These are phyloP conservation scores for Phytophthora meadii DNA, from an alignment of 352 stramenopile genomes.

Conservation along the genomic window DNA sequence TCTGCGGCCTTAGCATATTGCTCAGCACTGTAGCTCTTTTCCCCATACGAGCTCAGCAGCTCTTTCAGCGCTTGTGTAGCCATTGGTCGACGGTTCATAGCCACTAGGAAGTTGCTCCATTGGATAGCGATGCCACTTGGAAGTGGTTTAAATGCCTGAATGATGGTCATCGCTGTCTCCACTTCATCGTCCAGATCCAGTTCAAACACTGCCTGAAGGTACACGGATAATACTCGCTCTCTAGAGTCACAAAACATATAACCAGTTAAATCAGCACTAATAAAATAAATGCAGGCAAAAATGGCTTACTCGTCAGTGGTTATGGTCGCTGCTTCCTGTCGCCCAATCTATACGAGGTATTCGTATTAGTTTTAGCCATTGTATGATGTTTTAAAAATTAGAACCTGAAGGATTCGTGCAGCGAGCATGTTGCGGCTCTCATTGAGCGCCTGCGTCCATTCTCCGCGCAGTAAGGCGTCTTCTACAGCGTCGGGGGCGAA, in stretches of 20 bases:
- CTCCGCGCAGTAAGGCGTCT: slow-evolving; percentile 63
- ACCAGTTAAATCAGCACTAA: background rate
- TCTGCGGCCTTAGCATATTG: slow-evolving; percentile 45
- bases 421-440: slow-evolving; percentile 56
- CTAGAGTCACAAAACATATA: slow-evolving; percentile 27
- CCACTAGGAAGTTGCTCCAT: slow-evolving; percentile 73
- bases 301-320: slow-evolving; percentile 31
- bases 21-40: slow-evolving; percentile 1
- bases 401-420: slow-evolving; percentile 40
- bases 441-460: slow-evolving; percentile 60
- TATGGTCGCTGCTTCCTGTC: slow-evolving; percentile 23
- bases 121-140: slow-evolving; percentile 48
- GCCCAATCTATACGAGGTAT: slow-evolving; percentile 11
- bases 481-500: slow-evolving; percentile 39
- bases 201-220: slow-evolving; percentile 74
- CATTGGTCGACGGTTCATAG: slow-evolving; percentile 52
- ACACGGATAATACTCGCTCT: slow-evolving; percentile 67
- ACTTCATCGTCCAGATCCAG: slow-evolving; percentile 63
- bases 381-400: background rate
- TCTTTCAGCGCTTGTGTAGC: slow-evolving; percentile 43
- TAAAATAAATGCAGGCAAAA: background rate
- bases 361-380: background rate
- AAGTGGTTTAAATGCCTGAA: slow-evolving; percentile 51
- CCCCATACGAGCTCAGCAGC: slow-evolving; percentile 25
- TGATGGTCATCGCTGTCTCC: slow-evolving; percentile 50